Percentiles rank a stretch among this genome's conserved stretches.
Evolutionary conservation across 2,329 filamentous ascomycete genomes (phyloP).

Genomic region (Penicillium sclerotiorum): DNA sequence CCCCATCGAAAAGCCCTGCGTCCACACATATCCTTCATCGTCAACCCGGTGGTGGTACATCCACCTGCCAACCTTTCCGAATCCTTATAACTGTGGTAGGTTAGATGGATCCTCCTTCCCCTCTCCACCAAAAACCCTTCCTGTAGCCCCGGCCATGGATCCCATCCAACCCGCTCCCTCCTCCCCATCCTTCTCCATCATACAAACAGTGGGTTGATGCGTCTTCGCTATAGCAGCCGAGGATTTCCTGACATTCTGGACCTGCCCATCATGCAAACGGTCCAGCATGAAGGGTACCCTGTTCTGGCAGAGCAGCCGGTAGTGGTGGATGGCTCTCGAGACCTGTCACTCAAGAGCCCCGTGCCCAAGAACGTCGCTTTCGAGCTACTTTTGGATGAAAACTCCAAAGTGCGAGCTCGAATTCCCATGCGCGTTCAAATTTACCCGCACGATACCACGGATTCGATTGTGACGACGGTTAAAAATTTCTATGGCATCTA

Average conservation of each 20-base stretch:
- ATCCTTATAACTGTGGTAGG: constrained; percentile 39
- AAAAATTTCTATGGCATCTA: constrained; percentile 99
- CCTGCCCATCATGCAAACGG: constrained; percentile 37
- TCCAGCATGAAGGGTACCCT: constrained; percentile 38
- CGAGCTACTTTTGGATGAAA: constrained; percentile 62
- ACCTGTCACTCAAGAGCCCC: constrained; percentile 41
- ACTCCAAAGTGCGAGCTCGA: constrained; percentile 60
- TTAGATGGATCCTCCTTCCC: constrained; percentile 38
- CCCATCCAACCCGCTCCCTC: constrained; percentile 21
- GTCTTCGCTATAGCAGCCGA: constrained; percentile 35
- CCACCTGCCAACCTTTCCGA: constrained; percentile 29
- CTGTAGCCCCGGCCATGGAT: constrained; percentile 30
- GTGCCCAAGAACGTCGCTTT: constrained; percentile 65
- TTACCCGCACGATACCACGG: constrained; percentile 91
- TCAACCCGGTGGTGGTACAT: constrained; percentile 37
- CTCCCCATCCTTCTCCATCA: constrained; percentile 19
- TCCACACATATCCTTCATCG: constrained; percentile 24
- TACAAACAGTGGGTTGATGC: constrained; percentile 38
- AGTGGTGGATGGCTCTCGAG: constrained; percentile 33
- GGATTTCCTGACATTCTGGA: constrained; percentile 30
- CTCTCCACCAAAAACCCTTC: constrained; percentile 24
- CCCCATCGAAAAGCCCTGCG: constrained; percentile 33
- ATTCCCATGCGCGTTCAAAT: constrained; percentile 77
- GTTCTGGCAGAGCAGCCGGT: constrained; percentile 36
- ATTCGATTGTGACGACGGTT: constrained; percentile 96